Conservation (phyloP, 169 alveolate species). For the Plasmodium knowlesi region DNA sequence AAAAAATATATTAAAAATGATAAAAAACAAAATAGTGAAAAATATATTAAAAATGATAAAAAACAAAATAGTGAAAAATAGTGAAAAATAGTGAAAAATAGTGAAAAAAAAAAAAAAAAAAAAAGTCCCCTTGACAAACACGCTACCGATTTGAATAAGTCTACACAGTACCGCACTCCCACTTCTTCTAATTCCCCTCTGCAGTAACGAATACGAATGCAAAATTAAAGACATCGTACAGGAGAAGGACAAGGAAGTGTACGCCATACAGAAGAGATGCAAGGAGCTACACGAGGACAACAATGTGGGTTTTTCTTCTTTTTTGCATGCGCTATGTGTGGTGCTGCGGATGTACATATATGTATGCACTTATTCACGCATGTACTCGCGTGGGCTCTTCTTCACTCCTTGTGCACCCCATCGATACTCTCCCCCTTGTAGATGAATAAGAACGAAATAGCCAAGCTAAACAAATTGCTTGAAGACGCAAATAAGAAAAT, state of each 20-base stretch:
- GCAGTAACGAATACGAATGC: slow-evolving; percentile 58
- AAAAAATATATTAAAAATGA: too few species aligned
- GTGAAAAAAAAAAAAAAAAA: too few species aligned
- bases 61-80: too few species aligned
- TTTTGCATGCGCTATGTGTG: background rate
- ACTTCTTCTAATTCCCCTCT: background rate
- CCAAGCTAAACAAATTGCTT: slow-evolving; percentile 51
- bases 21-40: too few species aligned
- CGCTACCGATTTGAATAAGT: background rate
- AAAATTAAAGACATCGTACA: slow-evolving; percentile 41
- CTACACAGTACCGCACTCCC: background rate
- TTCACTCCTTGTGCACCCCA: too few species aligned
- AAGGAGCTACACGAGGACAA: slow-evolving; percentile 53
- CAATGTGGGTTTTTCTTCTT: slow-evolving; percentile 7
- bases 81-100: too few species aligned
- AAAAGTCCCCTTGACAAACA: background rate
- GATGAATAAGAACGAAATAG: slow-evolving; percentile 47
- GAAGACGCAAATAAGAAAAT: slow-evolving; percentile 71
- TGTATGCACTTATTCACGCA: background rate
- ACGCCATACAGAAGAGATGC: slow-evolving; percentile 24
- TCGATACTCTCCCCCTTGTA: background rate
- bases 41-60: background rate
- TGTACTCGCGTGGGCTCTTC: background rate
- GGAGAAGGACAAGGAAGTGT: slow-evolving; percentile 64
- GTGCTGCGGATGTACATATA: background rate